Percentiles rank a stretch among this genome's conserved stretches.
phyloP scores from a whole-genome alignment of 495 filamentous ascomycete species.

The Barbatosphaeria neglecta region DNA sequence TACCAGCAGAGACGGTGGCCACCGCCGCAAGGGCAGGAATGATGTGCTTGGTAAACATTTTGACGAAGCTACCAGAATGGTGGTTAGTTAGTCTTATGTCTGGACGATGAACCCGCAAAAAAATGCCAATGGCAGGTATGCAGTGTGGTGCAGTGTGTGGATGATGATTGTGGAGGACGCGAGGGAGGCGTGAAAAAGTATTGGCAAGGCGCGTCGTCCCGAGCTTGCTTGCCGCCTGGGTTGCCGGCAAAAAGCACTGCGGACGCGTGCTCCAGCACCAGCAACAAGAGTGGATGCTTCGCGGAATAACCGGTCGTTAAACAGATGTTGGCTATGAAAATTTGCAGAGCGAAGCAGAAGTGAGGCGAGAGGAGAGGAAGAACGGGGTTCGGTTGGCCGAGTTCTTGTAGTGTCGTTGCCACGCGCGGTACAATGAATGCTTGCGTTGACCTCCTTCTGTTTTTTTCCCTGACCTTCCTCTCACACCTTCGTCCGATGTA shows the following conservation, averaged over 20 bases:
- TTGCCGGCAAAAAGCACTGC: background rate
- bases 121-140: background rate
- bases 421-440: no score
- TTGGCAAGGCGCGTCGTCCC: no score
- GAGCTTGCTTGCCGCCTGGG: no score
- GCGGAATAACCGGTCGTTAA: constrained; percentile 10
- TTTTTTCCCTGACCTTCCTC: no score
- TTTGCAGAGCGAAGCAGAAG: background rate
- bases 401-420: no score
- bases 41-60: constrained; percentile 68
- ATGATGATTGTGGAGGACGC: constrained; percentile 4
- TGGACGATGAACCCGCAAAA: constrained; percentile 7
- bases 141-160: constrained; percentile 1
- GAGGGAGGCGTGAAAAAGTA: constrained; percentile 2
- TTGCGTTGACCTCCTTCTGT: no score
- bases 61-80: constrained; percentile 22
- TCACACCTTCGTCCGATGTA: no score
- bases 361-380: no score
- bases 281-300: constrained; percentile 6
- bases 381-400: no score
- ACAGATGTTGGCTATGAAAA: constrained; percentile 3
- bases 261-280: background rate
- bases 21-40: constrained; percentile 64
- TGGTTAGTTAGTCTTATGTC: constrained; percentile 12
- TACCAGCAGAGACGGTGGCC: constrained; percentile 54